phyloP scores from a whole-genome alignment of 2,329 filamentous ascomycete species.

The Aspergillus awamori region DNA sequence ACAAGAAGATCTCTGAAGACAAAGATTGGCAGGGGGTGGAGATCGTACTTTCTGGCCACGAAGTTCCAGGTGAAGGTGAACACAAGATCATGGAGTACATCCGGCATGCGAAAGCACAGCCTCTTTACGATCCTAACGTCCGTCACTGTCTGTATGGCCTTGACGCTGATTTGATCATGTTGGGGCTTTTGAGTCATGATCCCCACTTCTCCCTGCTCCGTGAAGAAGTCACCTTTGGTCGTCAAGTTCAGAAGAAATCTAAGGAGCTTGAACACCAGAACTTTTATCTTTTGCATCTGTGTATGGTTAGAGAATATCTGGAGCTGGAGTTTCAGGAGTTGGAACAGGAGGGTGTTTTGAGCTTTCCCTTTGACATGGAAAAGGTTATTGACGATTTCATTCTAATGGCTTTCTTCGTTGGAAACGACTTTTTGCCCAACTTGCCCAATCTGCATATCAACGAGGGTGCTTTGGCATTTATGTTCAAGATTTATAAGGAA shows the following conservation, averaged over 20 bases:
- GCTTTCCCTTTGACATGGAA: constrained; percentile 88
- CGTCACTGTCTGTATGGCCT: constrained; percentile 96
- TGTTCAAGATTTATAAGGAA: constrained; percentile 96
- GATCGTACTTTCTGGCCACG: constrained; percentile 93
- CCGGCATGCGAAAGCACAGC: constrained; percentile 92
- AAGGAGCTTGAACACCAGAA: constrained; percentile 99
- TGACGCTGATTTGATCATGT: constrained; percentile 97
- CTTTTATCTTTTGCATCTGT: constrained; percentile 95
- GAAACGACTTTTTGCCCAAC: constrained; percentile 98
- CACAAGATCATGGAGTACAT: constrained; percentile 99
- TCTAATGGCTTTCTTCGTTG: constrained; percentile 98
- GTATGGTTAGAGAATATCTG: constrained; percentile 94
- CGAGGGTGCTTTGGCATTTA: constrained; percentile 91
- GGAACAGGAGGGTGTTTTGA: constrained; percentile 69
- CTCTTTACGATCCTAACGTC: constrained; percentile 86
- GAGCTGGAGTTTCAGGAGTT: constrained; percentile 96
- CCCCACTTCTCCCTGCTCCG: constrained; percentile 96
- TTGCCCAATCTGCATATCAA: constrained; percentile 97
- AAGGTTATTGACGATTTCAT: constrained; percentile 98
- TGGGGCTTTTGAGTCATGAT: constrained; percentile 94
- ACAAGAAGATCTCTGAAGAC: constrained; percentile 97
- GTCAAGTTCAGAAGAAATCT: constrained; percentile 81
- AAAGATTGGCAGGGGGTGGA: constrained; percentile 97
- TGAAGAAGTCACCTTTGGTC: constrained; percentile 96
- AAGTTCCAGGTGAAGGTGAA: constrained; percentile 96